These are phyloP conservation scores for Knufia fluminis DNA, from an alignment of 2,329 filamentous ascomycete species.

Conservation along the genomic window DNA sequence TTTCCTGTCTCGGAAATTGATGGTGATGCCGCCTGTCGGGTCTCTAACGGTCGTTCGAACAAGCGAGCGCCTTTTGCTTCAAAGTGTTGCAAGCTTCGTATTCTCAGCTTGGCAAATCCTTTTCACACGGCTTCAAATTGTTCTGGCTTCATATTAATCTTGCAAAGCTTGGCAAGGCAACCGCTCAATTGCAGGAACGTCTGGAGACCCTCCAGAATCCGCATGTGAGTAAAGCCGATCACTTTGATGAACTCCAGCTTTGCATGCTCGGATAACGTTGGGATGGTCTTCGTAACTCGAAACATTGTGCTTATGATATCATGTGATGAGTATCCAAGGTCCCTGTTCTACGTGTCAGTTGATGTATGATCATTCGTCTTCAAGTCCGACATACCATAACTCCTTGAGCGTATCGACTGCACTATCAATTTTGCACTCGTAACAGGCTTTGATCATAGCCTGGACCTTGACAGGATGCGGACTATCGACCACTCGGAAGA, in stretches of 20 bases:
- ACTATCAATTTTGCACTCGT: slow-evolving; percentile 80
- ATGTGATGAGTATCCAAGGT: slow-evolving; percentile 92
- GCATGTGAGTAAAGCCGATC: slow-evolving; percentile 99
- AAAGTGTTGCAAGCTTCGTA: not conserved
- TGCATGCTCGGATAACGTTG: slow-evolving; percentile 81
- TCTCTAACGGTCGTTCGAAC: not conserved
- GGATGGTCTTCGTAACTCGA: slow-evolving; percentile 91
- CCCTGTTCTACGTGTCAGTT: slow-evolving; percentile 34
- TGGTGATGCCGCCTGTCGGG: not conserved
- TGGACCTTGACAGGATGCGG: slow-evolving; percentile 98
- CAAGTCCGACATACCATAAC: slow-evolving; percentile 56
- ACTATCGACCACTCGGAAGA: slow-evolving; percentile 94
- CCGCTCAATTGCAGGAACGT: slow-evolving; percentile 89
- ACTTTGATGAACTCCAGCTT: slow-evolving; percentile 98
- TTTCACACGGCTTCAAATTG: slow-evolving; percentile 50
- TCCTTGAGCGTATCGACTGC: slow-evolving; percentile 81
- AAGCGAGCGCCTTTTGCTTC: not conserved
- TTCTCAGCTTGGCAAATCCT: not conserved
- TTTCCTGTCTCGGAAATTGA: not conserved
- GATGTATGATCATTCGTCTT: not conserved
- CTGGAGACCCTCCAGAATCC: slow-evolving; percentile 94
- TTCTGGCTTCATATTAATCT: slow-evolving; percentile 91
- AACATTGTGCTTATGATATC: slow-evolving; percentile 99
- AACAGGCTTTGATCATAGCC: slow-evolving; percentile 95
- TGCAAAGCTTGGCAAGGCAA: slow-evolving; percentile 82